Evolutionary conservation across 208 protist genomes (phyloP).

Genomic region (Trypanosoma avium): DNA sequence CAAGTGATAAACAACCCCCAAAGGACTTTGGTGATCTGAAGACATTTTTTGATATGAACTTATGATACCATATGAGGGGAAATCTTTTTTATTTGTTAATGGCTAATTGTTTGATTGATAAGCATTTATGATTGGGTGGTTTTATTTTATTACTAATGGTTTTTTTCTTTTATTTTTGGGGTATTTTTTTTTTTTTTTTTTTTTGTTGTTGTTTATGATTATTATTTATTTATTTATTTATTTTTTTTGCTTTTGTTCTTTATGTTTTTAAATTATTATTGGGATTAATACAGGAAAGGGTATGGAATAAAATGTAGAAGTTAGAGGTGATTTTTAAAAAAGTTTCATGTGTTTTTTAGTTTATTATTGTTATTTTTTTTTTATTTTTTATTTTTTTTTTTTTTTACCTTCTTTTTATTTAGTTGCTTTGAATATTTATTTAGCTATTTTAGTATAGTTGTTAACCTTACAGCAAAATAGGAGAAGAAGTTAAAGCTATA

Average conservation of each 20-base stretch:
- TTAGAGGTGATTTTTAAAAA: neutral
- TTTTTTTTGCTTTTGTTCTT: conserved; percentile 1
- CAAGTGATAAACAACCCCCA: conserved; percentile 50
- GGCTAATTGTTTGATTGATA: no score
- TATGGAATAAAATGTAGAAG: neutral
- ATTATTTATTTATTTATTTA: conserved; percentile 1
- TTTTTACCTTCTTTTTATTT: neutral
- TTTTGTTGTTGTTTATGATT: conserved; percentile 10
- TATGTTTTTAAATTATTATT: neutral
- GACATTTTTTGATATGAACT: conserved; percentile 32
- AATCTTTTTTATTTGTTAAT: no score
- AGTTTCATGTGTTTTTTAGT: no score
- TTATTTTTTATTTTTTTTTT: conserved; percentile 4
- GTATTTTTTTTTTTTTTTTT: conserved; percentile 2
- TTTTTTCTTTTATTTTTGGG: conserved; percentile 13
- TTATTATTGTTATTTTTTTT: neutral
- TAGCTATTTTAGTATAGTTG: neutral
- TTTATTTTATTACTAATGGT: neutral
- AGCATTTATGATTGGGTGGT: no score
- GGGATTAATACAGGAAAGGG: no score
- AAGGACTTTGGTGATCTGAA: conserved; percentile 47
- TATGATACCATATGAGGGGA: no score
- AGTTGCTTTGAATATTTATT: neutral
- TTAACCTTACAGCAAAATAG: neutral
- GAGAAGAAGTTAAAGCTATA: neutral